Conservation (phyloP, 1,284 basidiomycete genomes). For the Sanguinoderma infundibulare region DNA sequence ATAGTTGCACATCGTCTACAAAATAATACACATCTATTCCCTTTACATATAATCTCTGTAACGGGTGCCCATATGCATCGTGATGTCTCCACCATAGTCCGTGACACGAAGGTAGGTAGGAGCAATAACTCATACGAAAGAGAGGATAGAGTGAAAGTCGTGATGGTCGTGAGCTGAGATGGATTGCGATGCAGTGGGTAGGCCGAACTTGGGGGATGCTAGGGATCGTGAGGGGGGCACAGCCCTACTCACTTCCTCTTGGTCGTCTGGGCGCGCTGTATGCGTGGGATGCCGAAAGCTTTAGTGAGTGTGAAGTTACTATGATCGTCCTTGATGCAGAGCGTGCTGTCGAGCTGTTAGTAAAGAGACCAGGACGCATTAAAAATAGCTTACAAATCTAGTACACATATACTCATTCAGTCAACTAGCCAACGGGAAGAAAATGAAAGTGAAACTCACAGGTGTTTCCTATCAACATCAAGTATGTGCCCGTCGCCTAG, state of each 20-base stretch:
- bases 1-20: neutral
- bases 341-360: slow-evolving; percentile 41
- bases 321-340: slow-evolving; percentile 64
- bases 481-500: slow-evolving; percentile 62
- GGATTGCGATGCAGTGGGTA: neutral
- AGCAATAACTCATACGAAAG: neutral
- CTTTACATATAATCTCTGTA: neutral
- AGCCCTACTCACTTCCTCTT: slow-evolving; percentile 22
- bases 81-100: neutral
- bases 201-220: neutral
- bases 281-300: slow-evolving; percentile 47
- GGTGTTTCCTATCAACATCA: slow-evolving; percentile 62
- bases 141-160: neutral
- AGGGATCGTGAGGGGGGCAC: neutral
- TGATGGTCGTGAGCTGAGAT: neutral
- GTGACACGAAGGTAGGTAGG: neutral
- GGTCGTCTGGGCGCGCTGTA: slow-evolving; percentile 30
- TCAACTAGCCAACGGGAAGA: neutral
- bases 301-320: slow-evolving; percentile 49
- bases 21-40: neutral
- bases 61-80: neutral
- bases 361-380: neutral
- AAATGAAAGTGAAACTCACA: slow-evolving; percentile 45
- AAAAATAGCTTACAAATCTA: slow-evolving; percentile 50
- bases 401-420: slow-evolving; percentile 7